A percentile compares a stretch with the other conserved stretches of the same genome.
These are phyloP conservation scores for Vitis cinerea DNA, from an alignment of 164 flowering plant species.

Conservation along the genomic window DNA sequence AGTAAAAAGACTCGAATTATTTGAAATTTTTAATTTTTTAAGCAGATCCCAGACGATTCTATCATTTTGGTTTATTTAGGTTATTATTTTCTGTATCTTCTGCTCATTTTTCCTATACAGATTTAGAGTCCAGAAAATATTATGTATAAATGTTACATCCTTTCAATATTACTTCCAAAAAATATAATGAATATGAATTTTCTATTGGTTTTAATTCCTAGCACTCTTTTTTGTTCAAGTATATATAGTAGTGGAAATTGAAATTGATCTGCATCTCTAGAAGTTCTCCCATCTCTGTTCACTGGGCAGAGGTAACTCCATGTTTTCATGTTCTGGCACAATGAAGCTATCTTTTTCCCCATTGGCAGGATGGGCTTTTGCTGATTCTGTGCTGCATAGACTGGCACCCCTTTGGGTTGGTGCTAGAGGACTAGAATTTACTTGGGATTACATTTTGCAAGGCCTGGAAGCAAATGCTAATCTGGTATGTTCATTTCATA, in stretches of 20 bases:
- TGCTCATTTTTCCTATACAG: no score
- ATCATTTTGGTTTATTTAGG: no score
- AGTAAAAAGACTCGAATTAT: constrained; percentile 17
- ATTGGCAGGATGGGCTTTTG: constrained; percentile 96
- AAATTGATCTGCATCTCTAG: no score
- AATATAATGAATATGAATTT: no score
- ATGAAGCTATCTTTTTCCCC: background rate
- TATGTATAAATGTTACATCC: background rate
- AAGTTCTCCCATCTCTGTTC: no score
- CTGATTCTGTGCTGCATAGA: constrained; percentile 94
- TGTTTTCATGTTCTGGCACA: background rate
- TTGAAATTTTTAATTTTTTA: no score
- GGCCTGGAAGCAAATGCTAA: constrained; percentile 98
- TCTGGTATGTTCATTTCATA: constrained; percentile 52
- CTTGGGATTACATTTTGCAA: constrained; percentile 95
- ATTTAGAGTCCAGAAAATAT: no score
- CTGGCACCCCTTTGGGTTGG: constrained; percentile 99
- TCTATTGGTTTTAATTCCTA: background rate
- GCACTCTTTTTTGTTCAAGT: no score
- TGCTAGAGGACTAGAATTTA: constrained; percentile 95
- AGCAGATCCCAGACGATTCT: no score
- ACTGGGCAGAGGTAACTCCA: background rate
- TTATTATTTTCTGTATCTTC: no score
- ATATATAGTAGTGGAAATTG: no score
- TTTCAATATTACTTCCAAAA: background rate